Evolutionary conservation across 768 basidiomycete genomes (phyloP).

Genomic region (Tricholoma sp.): DNA sequence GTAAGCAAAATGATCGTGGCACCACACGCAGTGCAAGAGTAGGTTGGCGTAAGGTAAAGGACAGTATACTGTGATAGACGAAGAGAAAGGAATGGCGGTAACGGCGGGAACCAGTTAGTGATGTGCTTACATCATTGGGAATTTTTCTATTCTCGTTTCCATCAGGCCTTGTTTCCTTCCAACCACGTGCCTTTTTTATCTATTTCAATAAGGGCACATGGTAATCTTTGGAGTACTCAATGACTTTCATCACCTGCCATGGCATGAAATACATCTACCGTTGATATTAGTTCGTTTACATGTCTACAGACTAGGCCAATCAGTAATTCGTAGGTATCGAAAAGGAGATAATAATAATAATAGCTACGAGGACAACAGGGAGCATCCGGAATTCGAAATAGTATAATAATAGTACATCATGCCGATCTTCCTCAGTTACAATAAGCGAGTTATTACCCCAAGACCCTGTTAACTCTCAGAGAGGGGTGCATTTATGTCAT

Average conservation of each 20-base stretch:
- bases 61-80: not conserved
- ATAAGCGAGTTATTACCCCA: constrained; percentile 66
- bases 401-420: not conserved
- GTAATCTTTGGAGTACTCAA: too few species aligned
- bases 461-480: constrained; percentile 46
- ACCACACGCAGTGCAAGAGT: not conserved
- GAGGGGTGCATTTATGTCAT: too few species aligned
- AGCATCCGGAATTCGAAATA: not conserved
- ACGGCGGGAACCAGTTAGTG: not conserved
- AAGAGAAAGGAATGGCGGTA: not conserved
- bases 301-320: too few species aligned
- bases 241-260: too few species aligned
- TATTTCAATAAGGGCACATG: too few species aligned
- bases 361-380: not conserved
- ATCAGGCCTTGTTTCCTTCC: not conserved
- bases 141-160: not conserved
- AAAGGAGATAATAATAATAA: too few species aligned
- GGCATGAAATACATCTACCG: too few species aligned
- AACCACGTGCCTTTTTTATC: too few species aligned
- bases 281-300: too few species aligned
- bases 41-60: not conserved
- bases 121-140: not conserved
- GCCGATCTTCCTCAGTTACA: constrained; percentile 30
- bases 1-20: not conserved
- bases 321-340: too few species aligned